phyloP scores from a whole-genome alignment of 768 basidiomycete species.

The Lyophyllum decastes region DNA sequence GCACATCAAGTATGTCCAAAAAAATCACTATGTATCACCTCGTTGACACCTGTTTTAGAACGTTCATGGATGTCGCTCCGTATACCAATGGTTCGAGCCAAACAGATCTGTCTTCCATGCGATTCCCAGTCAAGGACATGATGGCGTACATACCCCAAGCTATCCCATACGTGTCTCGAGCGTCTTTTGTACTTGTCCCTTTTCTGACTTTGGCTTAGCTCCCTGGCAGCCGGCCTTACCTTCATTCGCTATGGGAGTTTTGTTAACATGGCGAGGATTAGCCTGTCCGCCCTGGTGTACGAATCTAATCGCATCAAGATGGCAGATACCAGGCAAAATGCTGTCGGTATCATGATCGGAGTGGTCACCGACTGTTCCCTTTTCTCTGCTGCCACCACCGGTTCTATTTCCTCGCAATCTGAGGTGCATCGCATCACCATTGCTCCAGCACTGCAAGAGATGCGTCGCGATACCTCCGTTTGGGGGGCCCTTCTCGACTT shows the following conservation, averaged over 20 bases:
- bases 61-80: not conserved
- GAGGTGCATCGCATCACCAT: not conserved
- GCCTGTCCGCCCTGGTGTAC: not conserved
- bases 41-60: not conserved
- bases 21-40: not conserved
- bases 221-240: not conserved
- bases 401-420: not conserved
- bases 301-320: not conserved
- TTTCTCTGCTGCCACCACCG: not conserved
- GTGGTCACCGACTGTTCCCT: conserved; percentile 7
- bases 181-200: not conserved
- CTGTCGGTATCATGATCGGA: conserved; percentile 10
- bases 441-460: conserved; percentile 2
- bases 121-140: not conserved
- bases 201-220: not conserved
- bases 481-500: conserved; percentile 9
- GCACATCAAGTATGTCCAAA: not conserved
- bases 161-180: not conserved
- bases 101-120: not conserved
- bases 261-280: conserved; percentile 6
- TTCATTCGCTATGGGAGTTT: not conserved
- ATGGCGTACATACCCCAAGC: not conserved
- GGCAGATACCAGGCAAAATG: conserved; percentile 4
- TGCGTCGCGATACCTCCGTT: conserved; percentile 2
- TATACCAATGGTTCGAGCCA: not conserved